Evolutionary conservation across 176 grass and related monocot genomes (phyloP).

Genomic region (Avena insularis): DNA sequence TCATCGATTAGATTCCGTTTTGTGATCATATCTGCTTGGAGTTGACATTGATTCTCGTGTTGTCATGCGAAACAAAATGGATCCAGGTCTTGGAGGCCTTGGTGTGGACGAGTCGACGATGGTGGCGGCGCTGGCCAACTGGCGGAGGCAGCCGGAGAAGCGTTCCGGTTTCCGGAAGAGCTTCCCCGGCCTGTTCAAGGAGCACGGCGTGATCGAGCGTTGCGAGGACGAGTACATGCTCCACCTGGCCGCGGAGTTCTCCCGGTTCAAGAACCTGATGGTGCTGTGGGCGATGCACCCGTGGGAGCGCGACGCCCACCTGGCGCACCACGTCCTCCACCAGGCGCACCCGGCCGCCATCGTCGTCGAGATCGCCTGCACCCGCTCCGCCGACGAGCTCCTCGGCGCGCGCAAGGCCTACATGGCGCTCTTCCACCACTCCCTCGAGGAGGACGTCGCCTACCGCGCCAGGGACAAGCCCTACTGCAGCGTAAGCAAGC

Average conservation of each 20-base stretch:
- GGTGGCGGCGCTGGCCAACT: constrained; percentile 63
- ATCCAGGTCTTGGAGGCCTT: constrained; percentile 67
- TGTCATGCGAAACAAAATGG: neutral
- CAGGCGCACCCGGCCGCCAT: constrained; percentile 61
- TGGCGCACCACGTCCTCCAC: constrained; percentile 78
- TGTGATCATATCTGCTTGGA: neutral
- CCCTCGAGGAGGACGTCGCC: constrained; percentile 94
- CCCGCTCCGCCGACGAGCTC: constrained; percentile 82
- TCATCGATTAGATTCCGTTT: neutral
- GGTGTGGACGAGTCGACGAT: constrained; percentile 78
- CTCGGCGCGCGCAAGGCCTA: constrained; percentile 78
- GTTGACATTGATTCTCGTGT: neutral
- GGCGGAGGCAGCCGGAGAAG: constrained; percentile 85
- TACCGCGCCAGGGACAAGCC: constrained; percentile 70
- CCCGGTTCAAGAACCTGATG: constrained; percentile 82
- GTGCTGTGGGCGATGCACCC: constrained; percentile 96
- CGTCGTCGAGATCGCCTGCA: constrained; percentile 79
- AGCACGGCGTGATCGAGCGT: constrained; percentile 64
- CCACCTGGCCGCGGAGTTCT: constrained; percentile 71
- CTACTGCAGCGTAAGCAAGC: constrained; percentile 59
- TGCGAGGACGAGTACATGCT: constrained; percentile 73
- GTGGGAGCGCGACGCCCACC: constrained; percentile 86
- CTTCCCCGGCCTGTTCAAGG: constrained; percentile 62
- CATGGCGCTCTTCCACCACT: constrained; percentile 84
- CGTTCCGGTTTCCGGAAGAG: constrained; percentile 62